Percentiles rank a stretch among this genome's conserved stretches.
These are phyloP conservation scores for Ambrosiella xylebori DNA, from an alignment of 2,329 filamentous ascomycete species.

Conservation along the genomic window DNA sequence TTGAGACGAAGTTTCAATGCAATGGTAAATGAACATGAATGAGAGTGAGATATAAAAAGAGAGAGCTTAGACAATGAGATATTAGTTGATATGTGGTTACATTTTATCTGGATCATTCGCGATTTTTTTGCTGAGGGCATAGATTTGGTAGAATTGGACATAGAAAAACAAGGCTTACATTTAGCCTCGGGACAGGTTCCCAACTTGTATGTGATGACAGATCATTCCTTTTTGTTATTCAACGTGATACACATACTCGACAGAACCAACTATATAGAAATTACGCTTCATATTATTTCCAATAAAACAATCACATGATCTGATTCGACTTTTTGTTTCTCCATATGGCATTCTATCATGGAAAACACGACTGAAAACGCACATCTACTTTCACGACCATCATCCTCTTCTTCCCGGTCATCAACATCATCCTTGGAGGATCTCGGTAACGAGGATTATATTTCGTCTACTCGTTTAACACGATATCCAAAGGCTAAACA, in stretches of 20 bases:
- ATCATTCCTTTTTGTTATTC: too few species aligned
- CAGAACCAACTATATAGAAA: neutral
- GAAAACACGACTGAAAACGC: neutral
- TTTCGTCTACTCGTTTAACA: constrained; percentile 2
- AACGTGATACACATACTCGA: too few species aligned
- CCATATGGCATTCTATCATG: neutral
- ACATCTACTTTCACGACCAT: neutral
- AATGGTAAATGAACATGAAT: neutral
- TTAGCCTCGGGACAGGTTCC: neutral
- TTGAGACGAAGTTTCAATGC: neutral
- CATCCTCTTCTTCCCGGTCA: neutral
- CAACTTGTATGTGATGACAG: too few species aligned
- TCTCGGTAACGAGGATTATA: neutral
- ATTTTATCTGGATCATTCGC: neutral
- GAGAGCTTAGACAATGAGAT: neutral
- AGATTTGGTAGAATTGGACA: neutral
- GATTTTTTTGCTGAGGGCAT: neutral
- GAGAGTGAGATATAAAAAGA: neutral
- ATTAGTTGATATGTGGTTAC: neutral
- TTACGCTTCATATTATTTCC: neutral
- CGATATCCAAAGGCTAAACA: constrained; percentile 1
- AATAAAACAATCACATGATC: neutral
- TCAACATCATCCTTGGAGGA: neutral
- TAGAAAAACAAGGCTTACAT: neutral
- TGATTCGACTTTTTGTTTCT: neutral